Evolutionary conservation across 2,329 filamentous ascomycete species (phyloP), one percentile per base, ranked within the genome.

Genomic region (Diaporthe citriasiana): DNA sequence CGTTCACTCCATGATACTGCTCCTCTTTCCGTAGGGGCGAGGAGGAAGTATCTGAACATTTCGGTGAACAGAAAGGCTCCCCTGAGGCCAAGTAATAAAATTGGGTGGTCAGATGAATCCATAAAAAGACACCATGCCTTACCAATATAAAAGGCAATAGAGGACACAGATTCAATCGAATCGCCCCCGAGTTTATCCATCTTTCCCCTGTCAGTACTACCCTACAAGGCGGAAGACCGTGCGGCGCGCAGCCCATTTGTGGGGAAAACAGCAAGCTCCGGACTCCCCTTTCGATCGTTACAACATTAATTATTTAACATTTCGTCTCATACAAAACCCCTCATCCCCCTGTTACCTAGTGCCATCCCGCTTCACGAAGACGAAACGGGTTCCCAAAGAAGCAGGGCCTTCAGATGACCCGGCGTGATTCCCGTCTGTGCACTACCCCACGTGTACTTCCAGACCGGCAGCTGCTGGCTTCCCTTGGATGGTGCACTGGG

Each of bases 371-470:
- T 22, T 22, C 45, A 40, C 30, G 63, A 51, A 30, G 63, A 74
- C 19, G 73, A 70, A 40, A 59, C 59, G 12, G 68, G 68, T 51
- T 70, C 38, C 55, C 55, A 74, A 27, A 73, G 55, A 30, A 74
- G 40, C 38, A 74, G 47, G 47, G 70, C 50, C 63, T 63, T 60
- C 47, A 69, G 72, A 30, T 74, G 73, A 19, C 73, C 73, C 22
- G 42, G 45, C 13, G 73, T 65, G n/a, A 74, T 71, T 33, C 42
- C 55, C 4, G 25, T 22, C n/a, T 74, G 59, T 3, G 68, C 35
- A 7, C 53, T 42, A 9, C 73, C 73, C 73, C 73, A 74, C 7
- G 45, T 42, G 55, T 47, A 74, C 47, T 40, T 69, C 73, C 73
- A 74, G 30, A 72, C 40, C 15, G 51, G 27, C 30, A 74, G 19